Evolutionary conservation across 768 basidiomycete species (phyloP), one percentile per base, ranked within the genome.

Genomic region (Rhodotorula kratochvilovae): DNA sequence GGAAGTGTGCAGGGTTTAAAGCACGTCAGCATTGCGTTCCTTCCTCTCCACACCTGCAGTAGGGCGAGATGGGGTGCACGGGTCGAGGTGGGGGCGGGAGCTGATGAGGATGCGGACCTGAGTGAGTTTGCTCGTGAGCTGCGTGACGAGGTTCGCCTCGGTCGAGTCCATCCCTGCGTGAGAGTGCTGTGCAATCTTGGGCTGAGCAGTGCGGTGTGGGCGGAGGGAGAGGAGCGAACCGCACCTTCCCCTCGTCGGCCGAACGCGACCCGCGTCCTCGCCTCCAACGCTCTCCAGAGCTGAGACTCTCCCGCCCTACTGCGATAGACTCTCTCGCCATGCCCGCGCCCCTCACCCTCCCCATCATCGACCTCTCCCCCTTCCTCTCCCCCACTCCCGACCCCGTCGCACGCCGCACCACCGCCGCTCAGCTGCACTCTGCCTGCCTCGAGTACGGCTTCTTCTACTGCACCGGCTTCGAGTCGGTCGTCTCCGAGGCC

Each of bases 381-480:
- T 59, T 73, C 62, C 72, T 25, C 36, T 27, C 39, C 8, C 13
- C 50, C 27, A 7, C 31, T 3, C 13, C n/a, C 46, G 7, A 57
- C 29, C 16, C 25, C 25, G 21, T 15, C 13, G 27, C 29, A 27
- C 23, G 35, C 65, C 56, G 12, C 73, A 69, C 6, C 74, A 92
- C 76, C 78, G 81, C 0, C 90, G 91, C 15, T 91, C 90, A 76
- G 77, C 48, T 63, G 29, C 61, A 69, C 57, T 21, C 23, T 21
- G 59, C 53, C 43, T 55, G 50, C 53, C 0, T 27, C 31, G 4
- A 89, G 64, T 90, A 86, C 66, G 92, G 92, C 0, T 95, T 95
- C 84, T 93, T 95, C 82, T 95, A 94, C 80, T 83, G 93, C 31
- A 71, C 15, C 57, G 85, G 91, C 70, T 82, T 92, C 56, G 85